phyloP scores from a whole-genome alignment of 768 basidiomycete species.

The Xerocomus potaroensis region DNA sequence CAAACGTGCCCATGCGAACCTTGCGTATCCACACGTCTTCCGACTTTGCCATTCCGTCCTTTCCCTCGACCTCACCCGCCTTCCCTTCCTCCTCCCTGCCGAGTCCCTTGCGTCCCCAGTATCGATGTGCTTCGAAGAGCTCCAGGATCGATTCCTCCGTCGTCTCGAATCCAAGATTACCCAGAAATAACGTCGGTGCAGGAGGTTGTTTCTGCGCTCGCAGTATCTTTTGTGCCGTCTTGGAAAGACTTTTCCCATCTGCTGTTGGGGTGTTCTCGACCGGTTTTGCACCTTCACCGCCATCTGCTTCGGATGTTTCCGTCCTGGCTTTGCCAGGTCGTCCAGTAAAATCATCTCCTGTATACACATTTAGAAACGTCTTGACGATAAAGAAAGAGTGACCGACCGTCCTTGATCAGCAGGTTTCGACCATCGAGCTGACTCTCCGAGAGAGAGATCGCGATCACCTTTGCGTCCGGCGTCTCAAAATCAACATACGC shows the following conservation, averaged over 20 bases:
- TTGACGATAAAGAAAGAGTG: background rate
- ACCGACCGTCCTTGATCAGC: slow-evolving; percentile 87
- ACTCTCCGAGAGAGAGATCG: slow-evolving; percentile 78
- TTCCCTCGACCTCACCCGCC: background rate
- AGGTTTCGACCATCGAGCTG: slow-evolving; percentile 80
- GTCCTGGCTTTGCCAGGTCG: slow-evolving; percentile 47
- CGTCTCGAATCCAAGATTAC: slow-evolving; percentile 89
- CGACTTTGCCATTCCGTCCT: background rate
- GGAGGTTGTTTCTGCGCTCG: slow-evolving; percentile 76
- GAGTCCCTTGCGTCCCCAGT: slow-evolving; percentile 28
- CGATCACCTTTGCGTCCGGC: slow-evolving; percentile 64
- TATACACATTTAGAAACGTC: background rate
- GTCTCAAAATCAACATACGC: slow-evolving; percentile 95
- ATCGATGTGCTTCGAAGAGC: slow-evolving; percentile 62
- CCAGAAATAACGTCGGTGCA: slow-evolving; percentile 84
- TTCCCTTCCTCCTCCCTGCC: slow-evolving; percentile 24
- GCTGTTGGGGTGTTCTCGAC: slow-evolving; percentile 29
- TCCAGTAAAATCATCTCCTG: slow-evolving; percentile 73
- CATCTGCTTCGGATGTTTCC: slow-evolving; percentile 30
- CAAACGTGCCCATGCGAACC: slow-evolving; percentile 91
- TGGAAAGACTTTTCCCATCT: slow-evolving; percentile 39
- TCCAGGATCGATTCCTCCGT: slow-evolving; percentile 72
- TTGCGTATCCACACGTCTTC: slow-evolving; percentile 64
- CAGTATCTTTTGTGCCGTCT: slow-evolving; percentile 76
- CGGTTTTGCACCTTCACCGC: slow-evolving; percentile 20